These are phyloP conservation scores for Paragyromitra xinjiangensis DNA, from an alignment of 495 filamentous ascomycete genomes.

Conservation along the genomic window DNA sequence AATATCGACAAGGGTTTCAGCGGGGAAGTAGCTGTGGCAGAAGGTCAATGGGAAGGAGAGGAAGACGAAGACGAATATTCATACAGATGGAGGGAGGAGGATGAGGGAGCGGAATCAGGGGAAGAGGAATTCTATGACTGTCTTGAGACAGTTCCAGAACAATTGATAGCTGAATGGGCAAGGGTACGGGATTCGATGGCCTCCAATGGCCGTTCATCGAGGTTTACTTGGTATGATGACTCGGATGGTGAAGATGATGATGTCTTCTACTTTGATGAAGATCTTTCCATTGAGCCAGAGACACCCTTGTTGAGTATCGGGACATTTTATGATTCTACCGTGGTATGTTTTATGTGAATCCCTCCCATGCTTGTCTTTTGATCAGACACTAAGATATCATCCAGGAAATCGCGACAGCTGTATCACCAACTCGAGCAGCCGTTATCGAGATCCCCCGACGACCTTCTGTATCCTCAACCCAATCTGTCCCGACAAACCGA, in stretches of 20 bases:
- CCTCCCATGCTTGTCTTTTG: too few relatives aligned
- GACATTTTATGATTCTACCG: constrained; percentile 47
- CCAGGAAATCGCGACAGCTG: constrained; percentile 37
- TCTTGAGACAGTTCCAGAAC: constrained; percentile 37
- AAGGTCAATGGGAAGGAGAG: not conserved
- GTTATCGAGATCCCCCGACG: constrained; percentile 41
- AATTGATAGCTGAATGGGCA: constrained; percentile 41
- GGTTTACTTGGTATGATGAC: constrained; percentile 49
- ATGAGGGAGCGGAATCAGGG: constrained; percentile 9
- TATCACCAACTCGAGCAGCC: constrained; percentile 44
- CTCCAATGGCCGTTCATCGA: constrained; percentile 39
- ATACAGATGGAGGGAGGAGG: constrained; percentile 11
- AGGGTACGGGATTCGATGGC: constrained; percentile 41
- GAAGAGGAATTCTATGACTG: constrained; percentile 44
- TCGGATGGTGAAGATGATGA: constrained; percentile 44
- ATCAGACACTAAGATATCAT: constrained; percentile 2
- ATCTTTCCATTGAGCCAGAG: constrained; percentile 3
- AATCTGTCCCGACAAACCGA: constrained; percentile 1
- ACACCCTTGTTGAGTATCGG: constrained; percentile 33
- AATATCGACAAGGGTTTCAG: constrained; percentile 1
- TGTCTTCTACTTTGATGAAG: constrained; percentile 36
- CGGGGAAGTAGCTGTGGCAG: not conserved
- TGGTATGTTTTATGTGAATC: constrained; percentile 27
- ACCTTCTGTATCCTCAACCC: constrained; percentile 18
- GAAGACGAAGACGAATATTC: constrained; percentile 2